Evolutionary conservation across 208 protist species (phyloP).

Genomic region (Trypanosoma cruzi): DNA sequence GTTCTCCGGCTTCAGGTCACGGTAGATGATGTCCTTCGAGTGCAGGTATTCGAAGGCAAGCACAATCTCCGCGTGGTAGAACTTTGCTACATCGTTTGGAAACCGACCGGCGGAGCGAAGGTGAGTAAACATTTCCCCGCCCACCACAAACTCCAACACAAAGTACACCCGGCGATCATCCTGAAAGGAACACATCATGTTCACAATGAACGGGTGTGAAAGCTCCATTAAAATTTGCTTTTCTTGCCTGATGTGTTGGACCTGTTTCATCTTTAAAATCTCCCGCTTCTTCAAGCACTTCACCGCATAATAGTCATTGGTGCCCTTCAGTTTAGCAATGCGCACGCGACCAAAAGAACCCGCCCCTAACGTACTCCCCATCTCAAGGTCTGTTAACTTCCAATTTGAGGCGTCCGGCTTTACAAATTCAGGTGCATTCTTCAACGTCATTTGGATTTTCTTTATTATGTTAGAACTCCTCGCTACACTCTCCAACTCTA

Average conservation of each 20-base stretch:
- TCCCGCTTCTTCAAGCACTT: constrained; percentile 91
- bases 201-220: constrained; percentile 94
- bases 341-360: constrained; percentile 95
- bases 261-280: constrained; percentile 89
- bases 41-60: constrained; percentile 93
- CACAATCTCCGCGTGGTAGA: constrained; percentile 94
- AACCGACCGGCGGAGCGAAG: constrained; percentile 84
- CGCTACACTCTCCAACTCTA: background rate
- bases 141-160: constrained; percentile 94
- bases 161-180: constrained; percentile 93
- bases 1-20: constrained; percentile 87
- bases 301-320: constrained; percentile 88
- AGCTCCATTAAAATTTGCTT: constrained; percentile 90
- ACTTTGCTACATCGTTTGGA: constrained; percentile 86
- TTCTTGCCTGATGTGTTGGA: constrained; percentile 90
- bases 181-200: constrained; percentile 95
- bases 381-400: constrained; percentile 86
- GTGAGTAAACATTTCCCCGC: constrained; percentile 92
- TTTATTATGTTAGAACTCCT: background rate
- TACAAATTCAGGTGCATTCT: constrained; percentile 87
- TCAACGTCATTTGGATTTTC: background rate
- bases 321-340: constrained; percentile 81
- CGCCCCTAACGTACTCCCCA: constrained; percentile 88
- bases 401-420: constrained; percentile 78
- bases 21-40: constrained; percentile 88